Percentiles rank a stretch among this genome's conserved stretches.
Conservation (phyloP, 805 yeast species). For the Saccharomycopsis sp. region DNA sequence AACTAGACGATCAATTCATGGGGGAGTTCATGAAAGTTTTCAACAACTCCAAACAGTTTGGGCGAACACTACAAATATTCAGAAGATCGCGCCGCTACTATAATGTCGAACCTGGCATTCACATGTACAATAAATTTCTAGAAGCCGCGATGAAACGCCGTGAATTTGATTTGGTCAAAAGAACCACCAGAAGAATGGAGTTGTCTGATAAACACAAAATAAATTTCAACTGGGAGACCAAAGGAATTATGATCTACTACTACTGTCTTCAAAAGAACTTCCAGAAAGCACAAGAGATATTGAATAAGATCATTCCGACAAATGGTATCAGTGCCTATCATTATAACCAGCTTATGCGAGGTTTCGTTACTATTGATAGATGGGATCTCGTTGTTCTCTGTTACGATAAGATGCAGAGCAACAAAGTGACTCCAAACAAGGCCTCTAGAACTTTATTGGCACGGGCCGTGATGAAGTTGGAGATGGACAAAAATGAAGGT, state of each 20-base stretch:
- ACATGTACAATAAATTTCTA: background rate
- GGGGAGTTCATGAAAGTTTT: background rate
- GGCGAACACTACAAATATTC: background rate
- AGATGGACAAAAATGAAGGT: background rate
- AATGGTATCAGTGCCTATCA: background rate
- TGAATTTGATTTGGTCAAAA: background rate
- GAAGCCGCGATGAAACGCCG: background rate
- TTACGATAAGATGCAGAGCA: background rate
- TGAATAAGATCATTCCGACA: background rate
- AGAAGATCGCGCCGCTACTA: background rate
- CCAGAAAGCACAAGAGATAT: background rate
- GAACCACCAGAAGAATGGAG: background rate
- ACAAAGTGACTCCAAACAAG: conserved; percentile 1
- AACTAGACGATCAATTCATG: background rate
- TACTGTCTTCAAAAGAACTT: background rate
- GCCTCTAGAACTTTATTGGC: background rate
- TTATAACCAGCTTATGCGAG: background rate
- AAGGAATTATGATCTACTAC: background rate
- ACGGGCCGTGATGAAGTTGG: background rate
- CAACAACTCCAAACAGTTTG: background rate
- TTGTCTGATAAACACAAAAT: background rate
- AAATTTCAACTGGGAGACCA: background rate
- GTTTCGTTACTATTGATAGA: background rate
- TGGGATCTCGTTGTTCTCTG: background rate
- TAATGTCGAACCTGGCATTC: background rate